Base-by-base conservation (phyloP, 352 stramenopile species). In the Phytophthora vignae region DNA sequence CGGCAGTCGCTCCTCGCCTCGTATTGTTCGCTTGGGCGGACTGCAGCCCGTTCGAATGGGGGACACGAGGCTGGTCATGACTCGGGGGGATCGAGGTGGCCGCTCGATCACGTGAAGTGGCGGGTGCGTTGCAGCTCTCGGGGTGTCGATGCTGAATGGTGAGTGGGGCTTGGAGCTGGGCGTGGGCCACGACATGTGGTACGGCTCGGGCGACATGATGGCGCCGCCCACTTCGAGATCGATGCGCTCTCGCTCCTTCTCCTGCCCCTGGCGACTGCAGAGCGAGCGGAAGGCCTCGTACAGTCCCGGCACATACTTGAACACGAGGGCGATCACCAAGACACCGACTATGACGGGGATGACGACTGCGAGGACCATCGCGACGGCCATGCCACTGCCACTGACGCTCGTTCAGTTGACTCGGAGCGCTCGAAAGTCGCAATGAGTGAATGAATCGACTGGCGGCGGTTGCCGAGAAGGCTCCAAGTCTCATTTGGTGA, bases 301-400 rank as follows among this genome's bases (percentile, higher is more conserved):
- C 7, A 70, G 44, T 54, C 55, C 63, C 3, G 61, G 52, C 1
- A 81, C 33, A 74, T 84, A 82, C 66, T 81, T 85, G 62, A 87
- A 55, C 29, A 72, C 72, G 25, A 88, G 40, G 15, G 69, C 73
- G 56, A 76, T 54, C 44, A 82, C 36, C 52, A 85, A 69, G 57
- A 80, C 44, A 9, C 50, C 74, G 48, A 81, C 76, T 0, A 74
- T 74, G 31, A 91, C 33, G 0, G 72, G 63, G 38, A 76, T 33
- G 14, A 60, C 38, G 46, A 77, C 44, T 46, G 44, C 55, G 54
- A 79, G 68, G 15, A 59, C 4, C 15, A 53, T 56, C 54, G 49
- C 66, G 25, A 73, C 2, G 14, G 56, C 50, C 67, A 72, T 25
- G 22, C 22, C 22, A 25, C 22, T 74, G 2, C 11, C 49, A 61